Evolutionary conservation across 225 moss, liverwort and hornwort species (phyloP).

Genomic region (Marchantia polymorpha): DNA sequence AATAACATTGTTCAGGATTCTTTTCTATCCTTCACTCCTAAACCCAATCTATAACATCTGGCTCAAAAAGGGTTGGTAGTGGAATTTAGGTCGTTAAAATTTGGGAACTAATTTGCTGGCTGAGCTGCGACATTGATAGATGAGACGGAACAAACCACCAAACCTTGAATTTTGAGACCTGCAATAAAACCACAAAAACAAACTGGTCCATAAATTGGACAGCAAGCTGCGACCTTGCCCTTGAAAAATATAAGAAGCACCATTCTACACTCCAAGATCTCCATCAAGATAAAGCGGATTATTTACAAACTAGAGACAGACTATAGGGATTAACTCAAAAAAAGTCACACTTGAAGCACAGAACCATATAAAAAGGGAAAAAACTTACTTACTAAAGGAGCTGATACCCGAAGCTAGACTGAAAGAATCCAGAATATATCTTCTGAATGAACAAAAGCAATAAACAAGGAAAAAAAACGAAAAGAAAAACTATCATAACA

Average conservation of each 20-base stretch:
- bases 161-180: conserved; percentile 48
- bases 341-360: background rate
- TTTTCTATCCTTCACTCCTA: conserved; percentile 10
- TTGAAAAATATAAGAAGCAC: background rate
- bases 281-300: background rate
- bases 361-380: too few species aligned
- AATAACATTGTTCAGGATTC: conserved; percentile 1
- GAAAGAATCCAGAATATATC: too few species aligned
- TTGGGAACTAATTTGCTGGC: conserved; percentile 26
- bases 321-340: background rate
- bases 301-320: background rate
- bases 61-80: background rate
- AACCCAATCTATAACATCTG: conserved; percentile 6
- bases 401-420: too few species aligned
- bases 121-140: conserved; percentile 32
- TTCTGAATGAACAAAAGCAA: too few species aligned
- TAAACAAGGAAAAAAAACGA: too few species aligned
- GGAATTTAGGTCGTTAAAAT: conserved; percentile 20
- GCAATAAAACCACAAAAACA: conserved; percentile 38
- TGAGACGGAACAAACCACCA: conserved; percentile 29
- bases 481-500: too few species aligned
- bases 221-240: conserved; percentile 21
- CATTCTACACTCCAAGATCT: background rate
- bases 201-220: conserved; percentile 43
- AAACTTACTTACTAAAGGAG: too few species aligned